Conservation (phyloP, 2,329 filamentous ascomycete species). For the Aspergillus tamarii region DNA sequence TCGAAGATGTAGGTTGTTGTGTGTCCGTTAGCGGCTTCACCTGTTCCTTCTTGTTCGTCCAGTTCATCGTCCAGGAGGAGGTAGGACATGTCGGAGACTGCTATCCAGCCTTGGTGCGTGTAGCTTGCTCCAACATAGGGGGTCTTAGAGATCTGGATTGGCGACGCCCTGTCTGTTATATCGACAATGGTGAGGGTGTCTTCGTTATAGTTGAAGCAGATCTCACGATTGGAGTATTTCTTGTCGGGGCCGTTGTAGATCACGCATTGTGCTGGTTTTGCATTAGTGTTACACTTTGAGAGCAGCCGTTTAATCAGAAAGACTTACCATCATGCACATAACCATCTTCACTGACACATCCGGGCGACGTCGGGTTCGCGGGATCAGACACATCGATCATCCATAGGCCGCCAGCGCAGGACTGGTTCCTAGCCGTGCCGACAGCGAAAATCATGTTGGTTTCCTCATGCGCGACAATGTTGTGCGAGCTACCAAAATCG, state of each 20-base stretch:
- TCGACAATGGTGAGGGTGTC: constrained; percentile 24
- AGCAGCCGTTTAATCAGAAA: background rate
- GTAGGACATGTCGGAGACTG: constrained; percentile 18
- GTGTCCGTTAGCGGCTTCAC: constrained; percentile 23
- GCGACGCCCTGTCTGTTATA: constrained; percentile 17
- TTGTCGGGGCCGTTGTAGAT: constrained; percentile 21
- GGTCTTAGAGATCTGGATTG: constrained; percentile 23
- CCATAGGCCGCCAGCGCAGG: constrained; percentile 22
- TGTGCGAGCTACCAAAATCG: constrained; percentile 25
- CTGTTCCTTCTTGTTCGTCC: constrained; percentile 20
- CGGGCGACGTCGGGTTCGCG: constrained; percentile 19
- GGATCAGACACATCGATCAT: constrained; percentile 25
- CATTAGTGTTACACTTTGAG: background rate
- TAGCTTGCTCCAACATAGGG: constrained; percentile 23
- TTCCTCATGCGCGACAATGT: constrained; percentile 23
- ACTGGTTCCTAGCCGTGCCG: constrained; percentile 17
- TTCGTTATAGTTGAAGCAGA: constrained; percentile 28
- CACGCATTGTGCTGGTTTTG: constrained; percentile 19
- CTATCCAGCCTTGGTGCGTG: constrained; percentile 25
- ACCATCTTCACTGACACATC: constrained; percentile 22
- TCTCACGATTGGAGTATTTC: constrained; percentile 19
- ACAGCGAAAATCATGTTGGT: constrained; percentile 24
- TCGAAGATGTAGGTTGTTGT: constrained; percentile 27
- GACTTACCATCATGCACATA: constrained; percentile 24
- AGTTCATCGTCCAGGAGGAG: constrained; percentile 25